Evolutionary conservation across 1,284 basidiomycete species (phyloP).

Genomic region (Papiliotrema laurentii): DNA sequence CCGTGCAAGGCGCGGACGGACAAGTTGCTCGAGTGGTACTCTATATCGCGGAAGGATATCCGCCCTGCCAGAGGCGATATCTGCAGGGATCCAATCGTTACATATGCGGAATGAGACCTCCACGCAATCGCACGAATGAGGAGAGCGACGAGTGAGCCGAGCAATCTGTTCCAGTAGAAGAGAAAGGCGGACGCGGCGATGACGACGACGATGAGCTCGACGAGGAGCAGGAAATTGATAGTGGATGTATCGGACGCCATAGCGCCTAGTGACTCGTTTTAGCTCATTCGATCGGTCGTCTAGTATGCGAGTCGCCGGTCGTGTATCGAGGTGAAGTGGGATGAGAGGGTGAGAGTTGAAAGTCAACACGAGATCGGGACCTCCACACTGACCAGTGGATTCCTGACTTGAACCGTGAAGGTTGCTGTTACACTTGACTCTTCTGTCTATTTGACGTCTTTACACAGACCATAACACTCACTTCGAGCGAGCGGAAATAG

Average conservation of each 20-base stretch:
- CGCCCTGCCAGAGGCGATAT: slow-evolving; percentile 82
- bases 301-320: neutral
- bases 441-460: too few relatives aligned
- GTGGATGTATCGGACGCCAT: slow-evolving; percentile 5
- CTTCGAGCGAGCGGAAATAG: neutral
- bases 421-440: too few relatives aligned
- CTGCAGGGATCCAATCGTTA: slow-evolving; percentile 65
- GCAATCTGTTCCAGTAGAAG: slow-evolving; percentile 83
- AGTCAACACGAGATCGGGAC: too few relatives aligned
- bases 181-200: slow-evolving; percentile 64
- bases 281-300: neutral
- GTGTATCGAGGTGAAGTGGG: neutral
- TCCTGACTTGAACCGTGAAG: too few relatives aligned
- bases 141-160: slow-evolving; percentile 59
- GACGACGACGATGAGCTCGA: slow-evolving; percentile 66
- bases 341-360: too few relatives aligned
- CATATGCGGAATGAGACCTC: slow-evolving; percentile 42
- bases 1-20: slow-evolving; percentile 75
- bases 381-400: too few relatives aligned
- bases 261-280: neutral
- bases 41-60: slow-evolving; percentile 76
- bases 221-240: slow-evolving; percentile 56
- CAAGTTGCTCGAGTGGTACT: slow-evolving; percentile 86
- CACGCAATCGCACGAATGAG: slow-evolving; percentile 43
- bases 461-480: too few relatives aligned